Evolutionary conservation across 306 rosid genomes (phyloP).

Genomic region (Sindora glabra): DNA sequence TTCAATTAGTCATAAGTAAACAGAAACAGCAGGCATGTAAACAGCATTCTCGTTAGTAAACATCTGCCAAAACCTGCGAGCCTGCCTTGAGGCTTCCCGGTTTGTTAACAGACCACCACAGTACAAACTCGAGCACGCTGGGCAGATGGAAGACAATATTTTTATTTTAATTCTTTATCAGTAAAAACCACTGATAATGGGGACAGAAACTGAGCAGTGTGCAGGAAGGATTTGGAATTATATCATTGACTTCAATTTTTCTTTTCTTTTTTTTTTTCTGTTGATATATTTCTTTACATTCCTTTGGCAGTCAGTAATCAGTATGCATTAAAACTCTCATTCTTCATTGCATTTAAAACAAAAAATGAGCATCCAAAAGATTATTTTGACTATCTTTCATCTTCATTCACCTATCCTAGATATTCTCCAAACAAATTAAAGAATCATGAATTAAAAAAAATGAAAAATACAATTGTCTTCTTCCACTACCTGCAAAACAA

Average conservation of each 20-base stretch:
- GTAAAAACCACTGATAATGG: slow-evolving; percentile 17
- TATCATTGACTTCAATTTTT: not conserved
- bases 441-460: slow-evolving; percentile 61
- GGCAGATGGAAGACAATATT: not conserved
- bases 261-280: not conserved
- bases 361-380: slow-evolving; percentile 35
- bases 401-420: slow-evolving; percentile 47
- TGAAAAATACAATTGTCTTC: no score
- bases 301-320: slow-evolving; percentile 31
- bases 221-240: slow-evolving; percentile 14
- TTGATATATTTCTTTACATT: slow-evolving; percentile 16
- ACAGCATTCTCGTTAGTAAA: no score
- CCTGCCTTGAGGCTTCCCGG: not conserved
- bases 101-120: slow-evolving; percentile 14
- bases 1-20: slow-evolving; percentile 25
- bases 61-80: slow-evolving; percentile 12
- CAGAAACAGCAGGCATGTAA: slow-evolving; percentile 20
- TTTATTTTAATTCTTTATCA: no score
- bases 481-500: slow-evolving; percentile 58
- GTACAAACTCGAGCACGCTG: not conserved
- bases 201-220: slow-evolving; percentile 6
- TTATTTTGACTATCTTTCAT: slow-evolving; percentile 54
- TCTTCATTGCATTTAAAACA: slow-evolving; percentile 33
- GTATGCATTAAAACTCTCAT: slow-evolving; percentile 31
- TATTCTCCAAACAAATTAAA: slow-evolving; percentile 47